phyloP scores from a whole-genome alignment of 352 stramenopile genomes.

The Phytophthora megakarya region DNA sequence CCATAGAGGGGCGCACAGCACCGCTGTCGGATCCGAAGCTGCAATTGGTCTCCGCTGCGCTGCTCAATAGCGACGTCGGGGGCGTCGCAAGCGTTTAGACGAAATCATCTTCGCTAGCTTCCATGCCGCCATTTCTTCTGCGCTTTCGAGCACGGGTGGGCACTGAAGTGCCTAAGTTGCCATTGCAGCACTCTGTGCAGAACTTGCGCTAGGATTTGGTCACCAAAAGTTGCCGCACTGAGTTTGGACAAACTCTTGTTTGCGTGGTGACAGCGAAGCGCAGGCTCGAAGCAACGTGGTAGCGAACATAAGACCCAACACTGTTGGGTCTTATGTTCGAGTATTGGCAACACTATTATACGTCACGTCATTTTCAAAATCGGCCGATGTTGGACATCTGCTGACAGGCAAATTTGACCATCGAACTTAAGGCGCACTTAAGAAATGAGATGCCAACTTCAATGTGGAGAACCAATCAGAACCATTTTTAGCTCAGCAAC shows the following conservation, averaged over 20 bases:
- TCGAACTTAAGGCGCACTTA: constrained; percentile 25
- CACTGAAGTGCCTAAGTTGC: constrained; percentile 17
- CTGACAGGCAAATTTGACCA: constrained; percentile 4
- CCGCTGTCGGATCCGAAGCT: constrained; percentile 1
- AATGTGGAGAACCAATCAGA: constrained; percentile 22
- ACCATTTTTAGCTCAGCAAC: constrained; percentile 22
- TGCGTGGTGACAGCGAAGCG: constrained; percentile 8
- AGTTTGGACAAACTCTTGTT: no score
- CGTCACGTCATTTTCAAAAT: constrained; percentile 13
- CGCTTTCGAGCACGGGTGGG: not conserved
- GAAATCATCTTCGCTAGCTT: constrained; percentile 18
- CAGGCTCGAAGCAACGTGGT: constrained; percentile 11
- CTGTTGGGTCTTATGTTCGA: constrained; percentile 6
- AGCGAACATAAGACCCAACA: constrained; percentile 8
- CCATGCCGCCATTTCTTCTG: constrained; percentile 1
- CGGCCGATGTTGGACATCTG: not conserved
- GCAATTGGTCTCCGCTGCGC: not conserved
- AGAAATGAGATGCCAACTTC: constrained; percentile 27
- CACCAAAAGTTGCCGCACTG: constrained; percentile 26
- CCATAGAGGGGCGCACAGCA: constrained; percentile 1
- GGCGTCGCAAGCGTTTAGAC: constrained; percentile 15
- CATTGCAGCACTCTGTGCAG: constrained; percentile 20
- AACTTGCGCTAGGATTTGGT: constrained; percentile 31
- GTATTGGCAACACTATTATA: no score
- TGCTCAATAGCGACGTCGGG: not conserved